These are phyloP conservation scores for Penicillium silybi DNA, from an alignment of 495 filamentous ascomycete species.

Conservation along the genomic window DNA sequence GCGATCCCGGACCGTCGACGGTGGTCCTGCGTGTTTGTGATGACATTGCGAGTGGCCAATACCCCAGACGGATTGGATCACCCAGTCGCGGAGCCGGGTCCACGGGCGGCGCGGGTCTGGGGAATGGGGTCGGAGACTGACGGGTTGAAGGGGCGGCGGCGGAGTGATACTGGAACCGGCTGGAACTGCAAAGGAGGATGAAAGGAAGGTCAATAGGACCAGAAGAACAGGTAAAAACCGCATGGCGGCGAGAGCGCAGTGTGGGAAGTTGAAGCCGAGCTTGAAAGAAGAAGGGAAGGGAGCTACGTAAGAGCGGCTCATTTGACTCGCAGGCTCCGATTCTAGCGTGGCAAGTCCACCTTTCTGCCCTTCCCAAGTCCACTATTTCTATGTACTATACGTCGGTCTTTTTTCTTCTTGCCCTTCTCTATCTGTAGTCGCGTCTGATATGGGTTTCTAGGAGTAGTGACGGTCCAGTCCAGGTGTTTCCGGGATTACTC, in stretches of 20 bases:
- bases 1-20: conserved; percentile 52
- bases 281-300: conserved; percentile 3
- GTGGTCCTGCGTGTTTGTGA: conserved; percentile 27
- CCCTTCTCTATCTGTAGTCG: too few relatives aligned
- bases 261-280: background rate
- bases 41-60: conserved; percentile 22
- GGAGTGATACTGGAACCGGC: conserved; percentile 43
- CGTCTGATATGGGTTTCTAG: background rate
- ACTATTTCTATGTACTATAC: background rate
- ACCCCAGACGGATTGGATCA: conserved; percentile 63
- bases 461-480: too few relatives aligned
- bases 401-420: background rate
- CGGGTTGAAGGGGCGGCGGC: conserved; percentile 35
- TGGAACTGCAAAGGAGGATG: conserved; percentile 34
- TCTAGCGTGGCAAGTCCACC: background rate
- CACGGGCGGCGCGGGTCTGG: conserved; percentile 35
- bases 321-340: background rate
- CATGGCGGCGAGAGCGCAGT: conserved; percentile 9
- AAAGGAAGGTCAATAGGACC: conserved; percentile 22
- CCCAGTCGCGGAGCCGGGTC: conserved; percentile 60
- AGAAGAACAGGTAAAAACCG: conserved; percentile 21
- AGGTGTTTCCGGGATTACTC: too few relatives aligned
- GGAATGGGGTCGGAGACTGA: conserved; percentile 26
- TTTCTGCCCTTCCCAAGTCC: background rate
- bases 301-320: conserved; percentile 7